Conservation (phyloP, 768 basidiomycete genomes). For the Mrakia frigida region DNA sequence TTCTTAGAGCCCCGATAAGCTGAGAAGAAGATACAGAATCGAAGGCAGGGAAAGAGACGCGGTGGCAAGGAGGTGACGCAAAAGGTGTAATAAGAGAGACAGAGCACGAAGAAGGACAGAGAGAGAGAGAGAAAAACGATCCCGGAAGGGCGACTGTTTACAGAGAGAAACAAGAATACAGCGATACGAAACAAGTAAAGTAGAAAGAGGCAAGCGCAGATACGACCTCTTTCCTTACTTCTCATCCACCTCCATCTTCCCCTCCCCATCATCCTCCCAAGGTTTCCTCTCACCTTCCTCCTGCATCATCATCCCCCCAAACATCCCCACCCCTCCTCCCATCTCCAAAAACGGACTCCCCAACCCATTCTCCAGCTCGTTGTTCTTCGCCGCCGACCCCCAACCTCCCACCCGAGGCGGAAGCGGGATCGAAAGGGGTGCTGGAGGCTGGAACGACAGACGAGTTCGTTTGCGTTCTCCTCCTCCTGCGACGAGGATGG, state of each 20-base stretch:
- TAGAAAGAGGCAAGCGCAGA: no score
- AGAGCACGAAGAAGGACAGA: no score
- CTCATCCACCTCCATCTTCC: slow-evolving; percentile 10
- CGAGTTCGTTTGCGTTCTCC: neutral
- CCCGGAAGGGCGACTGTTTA: no score
- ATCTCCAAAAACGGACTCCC: neutral
- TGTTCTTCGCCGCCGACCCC: neutral
- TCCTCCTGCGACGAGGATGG: neutral
- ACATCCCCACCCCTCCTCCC: neutral
- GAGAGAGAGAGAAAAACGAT: neutral
- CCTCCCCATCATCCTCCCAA: neutral
- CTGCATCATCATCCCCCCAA: neutral
- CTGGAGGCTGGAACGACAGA: neutral
- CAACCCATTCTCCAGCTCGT: neutral
- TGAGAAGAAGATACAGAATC: no score
- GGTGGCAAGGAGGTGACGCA: no score
- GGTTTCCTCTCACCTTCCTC: neutral
- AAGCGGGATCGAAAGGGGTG: neutral
- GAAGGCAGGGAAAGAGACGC: no score
- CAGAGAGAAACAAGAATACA: no score
- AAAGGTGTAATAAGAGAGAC: no score
- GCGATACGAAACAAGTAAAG: neutral
- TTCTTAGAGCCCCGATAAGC: no score
- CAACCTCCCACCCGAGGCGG: no score
- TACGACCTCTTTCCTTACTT: neutral